Base-by-base conservation (phyloP, 1,284 basidiomycete species). In the Phylloporus sp. region DNA sequence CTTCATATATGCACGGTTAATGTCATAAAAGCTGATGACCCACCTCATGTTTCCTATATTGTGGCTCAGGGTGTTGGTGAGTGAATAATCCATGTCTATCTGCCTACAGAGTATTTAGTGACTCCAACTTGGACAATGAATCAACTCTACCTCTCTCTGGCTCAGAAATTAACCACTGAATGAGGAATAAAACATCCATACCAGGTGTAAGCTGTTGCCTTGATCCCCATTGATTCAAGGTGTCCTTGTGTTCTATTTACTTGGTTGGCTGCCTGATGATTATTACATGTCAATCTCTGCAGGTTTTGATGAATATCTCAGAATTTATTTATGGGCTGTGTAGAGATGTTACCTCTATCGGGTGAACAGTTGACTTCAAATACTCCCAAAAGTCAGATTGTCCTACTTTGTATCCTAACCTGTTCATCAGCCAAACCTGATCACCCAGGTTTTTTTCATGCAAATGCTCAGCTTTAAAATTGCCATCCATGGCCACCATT, bases 51-150 rank as follows among this genome's bases (percentile, higher is more conserved):
- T 35, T 1, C 19, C 7, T 49, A 69, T 66, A 1, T 65, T 69
- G 23, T 71, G 56, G 2, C 8, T 10, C 6, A 73, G 25, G 3
- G 72, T 66, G 25, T 71, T 35, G 3, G 65, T 12, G 32, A 76
- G 23, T 0, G 66, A 60, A n/a, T 72, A 76, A 39, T 76, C 73
- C 66, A 76, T 75, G 53, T 76, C 75, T 1, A 45, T 41, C 29
- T 74, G 70, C 14, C 74, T 75, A 49, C 5, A 11, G 11, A 41
- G 23, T 32, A 8, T 23, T 8, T 4, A 57, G n/a, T 15, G 49
- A 52, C 25, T 7, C 37, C 37, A 12, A 25, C n/a, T 25, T 25
- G n/a, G 49, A 29, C 6, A 39, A 4, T 14, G 12, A 41, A 41
- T 41, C 4, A 2, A 25, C 7, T 8, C 29, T 7, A 55, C 62